phyloP scores from a whole-genome alignment of 1,284 basidiomycete species.

The Malassezia arunalokei region DNA sequence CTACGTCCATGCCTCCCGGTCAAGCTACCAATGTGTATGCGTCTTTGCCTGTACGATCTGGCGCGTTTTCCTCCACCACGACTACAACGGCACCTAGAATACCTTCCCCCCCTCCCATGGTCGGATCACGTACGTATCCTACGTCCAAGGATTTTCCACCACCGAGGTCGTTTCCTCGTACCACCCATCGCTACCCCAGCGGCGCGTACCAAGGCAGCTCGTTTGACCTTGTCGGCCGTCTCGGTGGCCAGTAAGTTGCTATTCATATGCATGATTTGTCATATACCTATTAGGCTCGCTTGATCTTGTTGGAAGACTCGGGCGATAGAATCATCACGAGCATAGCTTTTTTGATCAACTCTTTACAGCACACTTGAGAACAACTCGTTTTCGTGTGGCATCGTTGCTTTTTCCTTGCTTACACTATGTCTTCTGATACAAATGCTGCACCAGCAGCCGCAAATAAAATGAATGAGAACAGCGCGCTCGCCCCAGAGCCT shows the following conservation, averaged over 20 bases:
- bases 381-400: neutral
- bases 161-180: constrained; percentile 14
- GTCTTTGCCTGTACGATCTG: neutral
- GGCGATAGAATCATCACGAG: neutral
- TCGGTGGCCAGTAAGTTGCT: neutral
- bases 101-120: constrained; percentile 9
- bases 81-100: neutral
- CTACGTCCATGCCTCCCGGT: neutral
- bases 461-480: neutral
- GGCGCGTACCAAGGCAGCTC: constrained; percentile 2
- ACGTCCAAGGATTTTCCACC: constrained; percentile 8
- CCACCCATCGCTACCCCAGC: constrained; percentile 13
- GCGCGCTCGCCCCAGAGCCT: constrained; percentile 17
- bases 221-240: neutral
- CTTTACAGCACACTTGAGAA: too few species aligned
- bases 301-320: neutral
- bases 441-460: neutral
- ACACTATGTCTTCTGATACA: neutral
- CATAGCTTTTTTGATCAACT: neutral
- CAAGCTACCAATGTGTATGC: neutral
- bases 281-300: constrained; percentile 1
- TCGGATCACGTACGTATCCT: constrained; percentile 14
- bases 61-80: neutral
- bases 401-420: neutral
- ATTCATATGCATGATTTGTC: constrained; percentile 2